These are phyloP conservation scores for Keithomyces neogunnii DNA, from an alignment of 2,329 filamentous ascomycete species.

Conservation along the genomic window DNA sequence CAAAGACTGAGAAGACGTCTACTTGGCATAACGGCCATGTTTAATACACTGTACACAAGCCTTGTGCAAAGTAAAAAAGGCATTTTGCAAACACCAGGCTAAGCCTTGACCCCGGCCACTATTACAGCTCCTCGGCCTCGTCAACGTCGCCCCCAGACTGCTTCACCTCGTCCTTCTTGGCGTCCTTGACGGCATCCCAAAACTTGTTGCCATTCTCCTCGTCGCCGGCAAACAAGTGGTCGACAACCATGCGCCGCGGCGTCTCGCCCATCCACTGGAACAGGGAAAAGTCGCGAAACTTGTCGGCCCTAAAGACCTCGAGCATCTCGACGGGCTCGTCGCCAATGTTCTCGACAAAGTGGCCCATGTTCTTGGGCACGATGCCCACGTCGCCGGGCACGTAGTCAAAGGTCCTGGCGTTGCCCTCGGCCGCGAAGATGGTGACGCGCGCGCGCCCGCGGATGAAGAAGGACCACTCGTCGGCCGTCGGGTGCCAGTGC, in stretches of 20 bases:
- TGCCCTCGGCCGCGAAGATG: conserved; percentile 62
- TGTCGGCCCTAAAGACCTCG: conserved; percentile 64
- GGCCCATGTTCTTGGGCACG: conserved; percentile 68
- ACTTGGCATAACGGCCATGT: too few relatives aligned
- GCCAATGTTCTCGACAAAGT: conserved; percentile 78
- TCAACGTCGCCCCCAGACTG: conserved; percentile 1
- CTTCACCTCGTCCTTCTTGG: conserved; percentile 47
- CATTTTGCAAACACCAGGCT: neutral
- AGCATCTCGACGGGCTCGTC: conserved; percentile 67
- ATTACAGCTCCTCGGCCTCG: neutral
- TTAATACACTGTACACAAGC: too few relatives aligned
- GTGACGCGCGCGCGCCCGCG: conserved; percentile 63
- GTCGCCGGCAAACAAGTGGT: conserved; percentile 58
- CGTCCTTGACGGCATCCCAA: conserved; percentile 50
- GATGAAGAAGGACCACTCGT: conserved; percentile 78
- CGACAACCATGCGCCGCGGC: conserved; percentile 55
- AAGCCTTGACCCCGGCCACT: neutral
- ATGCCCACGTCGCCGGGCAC: conserved; percentile 67
- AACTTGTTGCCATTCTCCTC: conserved; percentile 54
- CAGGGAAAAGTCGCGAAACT: conserved; percentile 64
- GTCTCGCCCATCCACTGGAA: conserved; percentile 72
- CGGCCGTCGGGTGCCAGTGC: conserved; percentile 74
- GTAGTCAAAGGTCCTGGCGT: conserved; percentile 69
- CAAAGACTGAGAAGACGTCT: too few relatives aligned
- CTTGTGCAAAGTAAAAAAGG: too few relatives aligned